These are phyloP conservation scores for Xylaria polymorpha DNA, from an alignment of 2,329 filamentous ascomycete genomes.

Conservation along the genomic window DNA sequence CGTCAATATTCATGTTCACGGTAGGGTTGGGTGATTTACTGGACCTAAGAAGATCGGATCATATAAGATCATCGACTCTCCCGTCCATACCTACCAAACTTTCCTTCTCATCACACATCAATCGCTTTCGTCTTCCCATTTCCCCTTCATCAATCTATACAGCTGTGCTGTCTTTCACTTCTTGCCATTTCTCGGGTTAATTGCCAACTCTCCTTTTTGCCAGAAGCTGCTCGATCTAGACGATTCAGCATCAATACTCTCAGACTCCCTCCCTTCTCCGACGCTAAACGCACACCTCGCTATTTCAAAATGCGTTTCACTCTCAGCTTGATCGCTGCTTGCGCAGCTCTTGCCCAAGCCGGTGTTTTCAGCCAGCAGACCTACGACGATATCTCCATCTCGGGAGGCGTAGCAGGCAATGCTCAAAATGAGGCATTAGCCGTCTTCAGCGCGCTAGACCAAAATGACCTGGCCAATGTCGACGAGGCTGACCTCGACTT, in stretches of 20 bases:
- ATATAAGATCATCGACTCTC: slow-evolving; percentile 31
- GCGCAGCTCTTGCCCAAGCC: slow-evolving; percentile 40
- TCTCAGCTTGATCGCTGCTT: slow-evolving; percentile 42
- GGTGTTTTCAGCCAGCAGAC: slow-evolving; percentile 48
- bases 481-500: slow-evolving; percentile 60
- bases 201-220: slow-evolving; percentile 15
- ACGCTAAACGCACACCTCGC: slow-evolving; percentile 26
- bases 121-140: slow-evolving; percentile 29
- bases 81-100: slow-evolving; percentile 26
- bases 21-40: slow-evolving; percentile 23
- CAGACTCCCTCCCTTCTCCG: neutral
- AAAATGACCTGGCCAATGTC: slow-evolving; percentile 58
- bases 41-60: slow-evolving; percentile 32
- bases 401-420: slow-evolving; percentile 58
- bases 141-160: slow-evolving; percentile 32
- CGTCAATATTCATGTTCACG: neutral
- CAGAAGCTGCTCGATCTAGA: slow-evolving; percentile 25
- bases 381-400: slow-evolving; percentile 62
- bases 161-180: slow-evolving; percentile 49
- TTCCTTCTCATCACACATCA: slow-evolving; percentile 37
- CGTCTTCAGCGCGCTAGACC: slow-evolving; percentile 53
- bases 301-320: slow-evolving; percentile 47
- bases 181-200: slow-evolving; percentile 39
- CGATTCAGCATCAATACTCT: slow-evolving; percentile 10
- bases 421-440: slow-evolving; percentile 58